Conservation (phyloP, 768 basidiomycete genomes). For the Suillus sp. region DNA sequence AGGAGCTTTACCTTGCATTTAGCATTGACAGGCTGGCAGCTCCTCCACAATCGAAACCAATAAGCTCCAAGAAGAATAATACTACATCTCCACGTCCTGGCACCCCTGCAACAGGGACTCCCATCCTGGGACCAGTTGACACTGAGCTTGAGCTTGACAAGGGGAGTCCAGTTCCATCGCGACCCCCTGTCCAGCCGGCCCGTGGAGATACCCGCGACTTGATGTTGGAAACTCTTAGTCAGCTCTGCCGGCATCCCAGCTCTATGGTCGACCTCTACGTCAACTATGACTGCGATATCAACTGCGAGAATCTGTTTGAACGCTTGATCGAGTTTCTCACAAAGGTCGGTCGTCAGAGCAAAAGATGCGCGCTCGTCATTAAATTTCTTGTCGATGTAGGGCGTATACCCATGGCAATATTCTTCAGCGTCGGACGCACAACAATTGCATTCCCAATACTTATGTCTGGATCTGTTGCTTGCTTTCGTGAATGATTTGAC, state of each 20-base stretch:
- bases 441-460: slow-evolving; percentile 77
- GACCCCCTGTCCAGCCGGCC: slow-evolving; percentile 70
- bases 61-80: slow-evolving; percentile 37
- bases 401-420: slow-evolving; percentile 74
- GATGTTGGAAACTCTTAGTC: slow-evolving; percentile 83
- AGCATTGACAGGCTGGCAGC: slow-evolving; percentile 87
- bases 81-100: slow-evolving; percentile 54
- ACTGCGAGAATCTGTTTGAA: slow-evolving; percentile 96
- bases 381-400: slow-evolving; percentile 43
- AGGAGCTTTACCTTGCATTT: slow-evolving; percentile 93
- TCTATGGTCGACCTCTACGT: slow-evolving; percentile 96
- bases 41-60: slow-evolving; percentile 38
- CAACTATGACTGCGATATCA: slow-evolving; percentile 97
- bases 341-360: slow-evolving; percentile 53
- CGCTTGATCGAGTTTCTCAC: slow-evolving; percentile 85
- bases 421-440: slow-evolving; percentile 60
- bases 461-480: slow-evolving; percentile 86
- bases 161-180: slow-evolving; percentile 50
- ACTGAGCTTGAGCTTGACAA: slow-evolving; percentile 50
- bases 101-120: slow-evolving; percentile 47
- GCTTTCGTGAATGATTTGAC: slow-evolving; percentile 90
- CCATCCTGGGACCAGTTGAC: slow-evolving; percentile 42
- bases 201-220: slow-evolving; percentile 87
- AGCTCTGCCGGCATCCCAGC: slow-evolving; percentile 78
- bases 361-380: slow-evolving; percentile 6